phyloP scores from a whole-genome alignment of 1,284 basidiomycete species.

The Cutaneotrichosporon arboriforme region DNA sequence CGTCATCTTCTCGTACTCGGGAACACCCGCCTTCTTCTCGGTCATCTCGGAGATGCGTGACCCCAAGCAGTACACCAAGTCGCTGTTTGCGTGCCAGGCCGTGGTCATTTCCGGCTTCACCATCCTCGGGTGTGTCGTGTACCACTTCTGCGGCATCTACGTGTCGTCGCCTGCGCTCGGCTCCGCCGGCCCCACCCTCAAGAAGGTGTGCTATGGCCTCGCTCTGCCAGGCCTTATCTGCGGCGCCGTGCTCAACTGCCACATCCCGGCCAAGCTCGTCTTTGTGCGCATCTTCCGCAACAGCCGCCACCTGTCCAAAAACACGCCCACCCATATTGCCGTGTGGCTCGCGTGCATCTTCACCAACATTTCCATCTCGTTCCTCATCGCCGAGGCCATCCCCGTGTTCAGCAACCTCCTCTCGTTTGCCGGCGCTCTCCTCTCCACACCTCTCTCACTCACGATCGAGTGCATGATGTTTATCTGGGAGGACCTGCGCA shows the following conservation, averaged over 20 bases:
- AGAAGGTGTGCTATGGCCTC: conserved; percentile 40
- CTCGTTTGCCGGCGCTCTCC: conserved; percentile 25
- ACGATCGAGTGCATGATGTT: conserved; percentile 27
- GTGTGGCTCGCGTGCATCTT: conserved; percentile 50
- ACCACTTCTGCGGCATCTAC: conserved; percentile 12
- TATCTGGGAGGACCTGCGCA: conserved; percentile 24
- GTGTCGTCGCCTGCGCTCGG: conserved; percentile 37
- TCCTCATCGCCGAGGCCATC: conserved; percentile 19
- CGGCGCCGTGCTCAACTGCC: conserved; percentile 29
- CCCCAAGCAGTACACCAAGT: conserved; percentile 27
- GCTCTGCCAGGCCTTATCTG: conserved; percentile 37
- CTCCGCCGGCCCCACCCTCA: conserved; percentile 41
- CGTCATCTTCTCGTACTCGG: conserved; percentile 33
- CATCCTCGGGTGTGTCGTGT: conserved; percentile 9
- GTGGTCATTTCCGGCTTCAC: conserved; percentile 23
- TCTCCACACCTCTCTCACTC: conserved; percentile 16
- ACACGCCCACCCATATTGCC: conserved; percentile 52
- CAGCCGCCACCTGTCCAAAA: conserved; percentile 56
- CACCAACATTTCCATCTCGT: conserved; percentile 9
- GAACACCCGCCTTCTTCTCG: conserved; percentile 31
- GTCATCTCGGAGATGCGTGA: conserved; percentile 41
- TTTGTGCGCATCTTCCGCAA: conserved; percentile 60
- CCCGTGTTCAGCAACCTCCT: conserved; percentile 26
- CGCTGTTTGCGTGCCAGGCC: conserved; percentile 25
- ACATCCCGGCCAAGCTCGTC: conserved; percentile 55